Evolutionary conservation across 2,329 filamentous ascomycete genomes (phyloP).

Genomic region (Mycosphaerella sp.): DNA sequence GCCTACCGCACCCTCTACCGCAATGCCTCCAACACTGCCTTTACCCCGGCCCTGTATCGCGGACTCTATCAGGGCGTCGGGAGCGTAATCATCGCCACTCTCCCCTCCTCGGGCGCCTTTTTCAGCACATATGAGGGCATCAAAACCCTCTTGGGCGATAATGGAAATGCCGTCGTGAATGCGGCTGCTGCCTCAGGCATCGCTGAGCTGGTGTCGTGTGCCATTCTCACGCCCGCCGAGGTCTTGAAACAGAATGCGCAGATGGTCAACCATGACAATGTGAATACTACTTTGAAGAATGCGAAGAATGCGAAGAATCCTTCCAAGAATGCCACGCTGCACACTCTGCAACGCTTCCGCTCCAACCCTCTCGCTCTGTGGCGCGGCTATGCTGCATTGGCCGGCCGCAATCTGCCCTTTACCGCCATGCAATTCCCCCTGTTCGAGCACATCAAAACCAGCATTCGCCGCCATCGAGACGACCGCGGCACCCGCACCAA

Average conservation of each 20-base stretch:
- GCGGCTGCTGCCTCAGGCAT: slow-evolving; percentile 63
- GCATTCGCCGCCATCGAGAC: slow-evolving; percentile 45
- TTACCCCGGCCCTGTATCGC: slow-evolving; percentile 55
- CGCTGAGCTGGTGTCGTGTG: slow-evolving; percentile 77
- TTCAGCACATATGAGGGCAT: slow-evolving; percentile 82
- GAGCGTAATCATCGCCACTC: slow-evolving; percentile 73
- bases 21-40: slow-evolving; percentile 49
- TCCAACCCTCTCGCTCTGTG: slow-evolving; percentile 48
- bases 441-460: slow-evolving; percentile 63
- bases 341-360: slow-evolving; percentile 52
- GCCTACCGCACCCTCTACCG: slow-evolving; percentile 64
- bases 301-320: too few relatives aligned
- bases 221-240: slow-evolving; percentile 81
- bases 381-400: slow-evolving; percentile 73
- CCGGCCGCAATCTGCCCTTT: slow-evolving; percentile 77
- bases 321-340: slow-evolving; percentile 44
- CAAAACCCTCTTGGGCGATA: slow-evolving; percentile 54
- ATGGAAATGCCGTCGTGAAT: slow-evolving; percentile 58
- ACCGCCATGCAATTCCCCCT: slow-evolving; percentile 84
- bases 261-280: slow-evolving; percentile 52
- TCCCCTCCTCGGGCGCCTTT: slow-evolving; percentile 86
- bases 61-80: slow-evolving; percentile 85
- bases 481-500: slow-evolving; percentile 34
- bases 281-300: too few relatives aligned
- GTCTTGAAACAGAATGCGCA: slow-evolving; percentile 93